Evolutionary conservation across 2,329 filamentous ascomycete genomes (phyloP), one percentile per base, ranked within the genome.

Genomic region (Bimuria novae-zelandiae): DNA sequence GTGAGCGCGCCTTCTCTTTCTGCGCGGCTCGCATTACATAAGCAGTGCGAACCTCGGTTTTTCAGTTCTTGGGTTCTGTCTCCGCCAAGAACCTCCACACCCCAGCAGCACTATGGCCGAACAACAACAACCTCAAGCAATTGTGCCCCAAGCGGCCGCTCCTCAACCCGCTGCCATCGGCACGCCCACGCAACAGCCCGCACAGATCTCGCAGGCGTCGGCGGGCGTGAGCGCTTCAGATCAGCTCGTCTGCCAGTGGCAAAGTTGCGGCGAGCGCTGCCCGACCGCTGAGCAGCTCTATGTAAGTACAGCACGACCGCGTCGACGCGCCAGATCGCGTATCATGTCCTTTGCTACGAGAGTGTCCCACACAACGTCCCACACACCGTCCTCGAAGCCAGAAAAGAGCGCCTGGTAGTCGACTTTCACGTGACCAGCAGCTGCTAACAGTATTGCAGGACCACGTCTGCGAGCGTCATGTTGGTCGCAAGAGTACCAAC

Each of bases 401-500:
- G n/a, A 14, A 30, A 30, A 14, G n/a, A n/a, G 25, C 40, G 17
- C 6, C 25, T 27, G 11, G 16, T 11, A 8, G 16, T 30, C 42
- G 27, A 41, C 30, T n/a, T 35, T 45, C 54, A 51, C 55, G 48
- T 54, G 50, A 56, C 43, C 46, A 43, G 17, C 30, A 33, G 56
- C 17, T 19, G 40, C 57, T 68, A 46, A 65, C 59, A 22, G 16
- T 39, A 23, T 17, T 30, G 35, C 67, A 97, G 92, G 93, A 97
- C 69, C 94, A 99, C 76, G 92, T 99, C 64, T 97, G 94, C 77
- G 94, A 97, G 75, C 90, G 92, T 70, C 94, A 99, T 81, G 92
- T 99, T 73, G 94, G 94, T 61, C 91, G 94, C 77, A 99, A 99
- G 82, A 96, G 90, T 80, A 99, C 94, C 71, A 97, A 97, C 81